phyloP scores from a whole-genome alignment of 495 filamentous ascomycete species.

The Tuber magnatum region DNA sequence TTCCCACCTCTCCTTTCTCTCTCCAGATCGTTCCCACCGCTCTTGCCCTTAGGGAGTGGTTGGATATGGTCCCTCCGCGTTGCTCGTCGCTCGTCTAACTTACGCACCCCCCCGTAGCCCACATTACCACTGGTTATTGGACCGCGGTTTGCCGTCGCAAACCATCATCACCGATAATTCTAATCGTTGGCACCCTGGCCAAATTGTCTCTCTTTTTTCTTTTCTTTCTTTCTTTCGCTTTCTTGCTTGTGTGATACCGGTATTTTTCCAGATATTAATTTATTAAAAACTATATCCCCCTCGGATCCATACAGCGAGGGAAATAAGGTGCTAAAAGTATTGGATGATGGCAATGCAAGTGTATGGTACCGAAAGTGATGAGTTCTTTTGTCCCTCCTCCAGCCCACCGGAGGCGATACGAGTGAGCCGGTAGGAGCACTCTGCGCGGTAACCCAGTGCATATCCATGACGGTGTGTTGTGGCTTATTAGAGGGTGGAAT shows the following conservation, averaged over 20 bases:
- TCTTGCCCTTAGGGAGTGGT: slow-evolving; percentile 12
- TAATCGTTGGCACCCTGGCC: slow-evolving; percentile 7
- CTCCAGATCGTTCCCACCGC: slow-evolving; percentile 5
- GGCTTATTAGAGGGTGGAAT: not conserved
- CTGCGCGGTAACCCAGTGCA: not conserved
- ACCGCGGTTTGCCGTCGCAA: not conserved
- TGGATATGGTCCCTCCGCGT: slow-evolving; percentile 10
- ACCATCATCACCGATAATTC: slow-evolving; percentile 7
- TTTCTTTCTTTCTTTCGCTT: not conserved
- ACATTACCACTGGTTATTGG: slow-evolving; percentile 7
- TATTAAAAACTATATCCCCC: not conserved
- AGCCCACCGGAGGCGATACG: not conserved
- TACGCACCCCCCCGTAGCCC: not conserved
- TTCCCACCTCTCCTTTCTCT: not conserved
- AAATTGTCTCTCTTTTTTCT: slow-evolving; percentile 1
- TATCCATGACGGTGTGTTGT: not conserved
- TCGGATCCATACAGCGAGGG: not conserved
- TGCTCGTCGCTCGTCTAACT: slow-evolving; percentile 13
- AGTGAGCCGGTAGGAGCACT: not conserved
- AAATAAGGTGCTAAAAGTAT: not conserved
- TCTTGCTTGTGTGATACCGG: too few relatives aligned
- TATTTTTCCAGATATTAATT: too few relatives aligned
- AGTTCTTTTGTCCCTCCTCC: not conserved
- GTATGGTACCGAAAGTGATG: not conserved
- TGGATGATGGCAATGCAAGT: not conserved